Evolutionary conservation across 768 basidiomycete genomes (phyloP), one percentile per base, ranked within the genome.

Genomic region (Hericium erinaceus): DNA sequence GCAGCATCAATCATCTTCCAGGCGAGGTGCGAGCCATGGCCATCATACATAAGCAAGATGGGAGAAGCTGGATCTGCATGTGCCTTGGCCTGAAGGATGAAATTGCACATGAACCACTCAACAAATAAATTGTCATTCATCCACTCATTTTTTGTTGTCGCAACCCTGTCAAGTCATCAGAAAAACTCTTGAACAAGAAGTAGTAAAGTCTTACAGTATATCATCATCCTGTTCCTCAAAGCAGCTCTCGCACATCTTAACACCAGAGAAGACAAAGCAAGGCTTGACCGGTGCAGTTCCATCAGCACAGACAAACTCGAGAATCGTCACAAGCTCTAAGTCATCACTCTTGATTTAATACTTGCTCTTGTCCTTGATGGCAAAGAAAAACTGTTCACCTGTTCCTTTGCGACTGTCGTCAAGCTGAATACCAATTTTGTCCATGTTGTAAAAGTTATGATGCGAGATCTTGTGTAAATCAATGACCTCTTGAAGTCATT

Each of bases 281-380:
- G 77, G 75, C 13, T 52, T 61, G 4, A 76, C 51, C 9, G 64
- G 64, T 15, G 51, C 51, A 4, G 54, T 63, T 0, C 75, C 76
- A 65, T 73, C 73, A 10, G 79, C 73, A 41, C 71, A 75, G 4
- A 77, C 62, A 53, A 69, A 67, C 60, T 80, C 75, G 40, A 81
- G 73, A 24, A 79, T 64, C 0, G 78, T 80, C 13, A 80, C 72
- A 1, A 78, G 68, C 60, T 80, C 74, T 2, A 73, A 61, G 57
- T 73, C 72, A n/a, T 64, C 72, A 60, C 64, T 69, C 9, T 61
- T 55, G 9, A 66, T 55, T 18, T 22, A 16, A 26, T 54, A 54
- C 39, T 40, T 54, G 38, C 15, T 24, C 39, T 41, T 40, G 39
- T 54, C 53, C 15, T 20, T 41, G 18, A 26, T 39, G 15, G 13